Conservation (phyloP, 2,329 filamentous ascomycete species). For the Monosporascus sp. region DNA sequence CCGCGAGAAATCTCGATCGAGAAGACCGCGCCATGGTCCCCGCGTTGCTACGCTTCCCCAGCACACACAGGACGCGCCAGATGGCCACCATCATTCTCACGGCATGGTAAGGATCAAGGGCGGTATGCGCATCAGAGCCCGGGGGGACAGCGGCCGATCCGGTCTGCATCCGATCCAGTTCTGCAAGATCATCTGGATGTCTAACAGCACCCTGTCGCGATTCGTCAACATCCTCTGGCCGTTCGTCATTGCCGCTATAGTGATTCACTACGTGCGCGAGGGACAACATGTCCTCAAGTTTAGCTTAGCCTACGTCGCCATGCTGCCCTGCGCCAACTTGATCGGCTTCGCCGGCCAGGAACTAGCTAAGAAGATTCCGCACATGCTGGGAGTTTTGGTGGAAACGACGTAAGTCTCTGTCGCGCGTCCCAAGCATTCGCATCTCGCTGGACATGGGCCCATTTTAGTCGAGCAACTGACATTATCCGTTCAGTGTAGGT, state of each 20-base stretch:
- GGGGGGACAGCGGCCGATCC: constrained; percentile 62
- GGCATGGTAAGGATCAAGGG: constrained; percentile 6
- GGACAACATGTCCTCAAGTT: constrained; percentile 58
- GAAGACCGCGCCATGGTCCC: constrained; percentile 12
- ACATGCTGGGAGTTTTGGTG: constrained; percentile 59
- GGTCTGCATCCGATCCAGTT: constrained; percentile 62
- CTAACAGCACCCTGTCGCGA: constrained; percentile 57
- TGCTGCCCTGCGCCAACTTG: constrained; percentile 71
- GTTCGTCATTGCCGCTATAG: constrained; percentile 66
- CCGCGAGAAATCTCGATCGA: constrained; percentile 11
- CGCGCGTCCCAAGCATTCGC: constrained; percentile 21
- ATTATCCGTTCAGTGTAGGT: constrained; percentile 43
- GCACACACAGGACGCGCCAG: constrained; percentile 15
- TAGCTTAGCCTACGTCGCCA: constrained; percentile 67
- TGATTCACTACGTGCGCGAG: constrained; percentile 39
- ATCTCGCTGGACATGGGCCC: constrained; percentile 3
- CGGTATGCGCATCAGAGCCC: constrained; percentile 24
- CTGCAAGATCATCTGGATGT: constrained; percentile 56
- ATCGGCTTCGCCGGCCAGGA: constrained; percentile 71
- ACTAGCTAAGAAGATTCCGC: constrained; percentile 68
- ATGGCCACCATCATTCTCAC: constrained; percentile 6
- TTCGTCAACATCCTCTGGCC: constrained; percentile 70
- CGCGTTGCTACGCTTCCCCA: constrained; percentile 19
- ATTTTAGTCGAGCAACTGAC: neutral
- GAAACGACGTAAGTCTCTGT: constrained; percentile 45